Base-by-base conservation (phyloP, 148 eudicot genomes). In the Diospyros lotus region DNA sequence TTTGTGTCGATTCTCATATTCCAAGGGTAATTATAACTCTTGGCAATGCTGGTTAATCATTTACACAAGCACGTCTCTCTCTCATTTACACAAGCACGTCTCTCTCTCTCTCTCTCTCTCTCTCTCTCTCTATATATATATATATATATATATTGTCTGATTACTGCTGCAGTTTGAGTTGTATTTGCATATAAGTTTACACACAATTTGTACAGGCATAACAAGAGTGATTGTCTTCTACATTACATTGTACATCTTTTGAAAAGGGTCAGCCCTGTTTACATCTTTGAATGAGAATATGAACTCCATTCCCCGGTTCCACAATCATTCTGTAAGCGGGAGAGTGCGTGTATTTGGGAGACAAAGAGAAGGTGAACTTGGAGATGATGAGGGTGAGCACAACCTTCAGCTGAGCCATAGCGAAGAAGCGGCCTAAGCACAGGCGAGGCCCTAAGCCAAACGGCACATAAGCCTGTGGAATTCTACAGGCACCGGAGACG, bases 301-400 rank as follows among this genome's bases (percentile, higher is more conserved):
- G 78, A 11, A 93, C 93, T 62, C 92, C 96, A 58, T 87, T 64
- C 46, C 86, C 85, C 68, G 98, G 98, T 55, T 89, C 96, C 53
- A 93, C 88, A 75, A 93, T 88, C 98, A 93, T 90, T 64, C 88
- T 83, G 79, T 89, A 90, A 72, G 89, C 71, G 44, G 98, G 98
- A 11, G 84, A 86, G 74, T 93, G 98, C 42, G 12, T 70, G 59
- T 93, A 93, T 2, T 78, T 86, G 5, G 96, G 93, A 44, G 96
- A 89, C 75, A 93, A 59, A 9, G 91, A 69, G 79, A 90, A 87
- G 54, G 77, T 86, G 73, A 90, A 90, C 71, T 73, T 87, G 42
- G 90, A 83, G 38, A 89, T 50, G 15, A 93, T 73, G 13, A 80
- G 76, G 38, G 88, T 76, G 10, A 93, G 76, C 63, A 93, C 69